Evolutionary conservation across 495 filamentous ascomycete genomes (phyloP), one percentile per base, ranked within the genome.

Genomic region (Aspergillus steynii): DNA sequence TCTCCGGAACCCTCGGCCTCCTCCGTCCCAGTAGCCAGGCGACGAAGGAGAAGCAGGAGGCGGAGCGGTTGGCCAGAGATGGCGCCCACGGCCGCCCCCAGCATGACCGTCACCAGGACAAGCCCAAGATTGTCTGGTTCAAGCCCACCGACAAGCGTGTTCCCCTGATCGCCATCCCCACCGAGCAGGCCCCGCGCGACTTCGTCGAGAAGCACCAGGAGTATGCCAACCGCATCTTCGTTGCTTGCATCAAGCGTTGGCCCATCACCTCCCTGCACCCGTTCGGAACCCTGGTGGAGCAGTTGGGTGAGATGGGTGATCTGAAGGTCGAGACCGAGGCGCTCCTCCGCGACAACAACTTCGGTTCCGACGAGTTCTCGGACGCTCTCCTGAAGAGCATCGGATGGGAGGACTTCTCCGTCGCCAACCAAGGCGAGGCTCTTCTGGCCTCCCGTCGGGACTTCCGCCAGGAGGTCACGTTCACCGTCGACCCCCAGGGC

Each of bases 91-190:
- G 86, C 56, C 92, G 94, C 56, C 85, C 86, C 48, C 88, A 96
- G 56, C 89, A 90, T 32, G 89, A 91, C 46, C 88, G 93, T 53
- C 87, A 92, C 59, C 93, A 92, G 72, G 96, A 99, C 56, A 98
- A 97, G 77, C 95, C 95, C 46, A 99, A 99, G 87, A 99, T 99
- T 77, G 95, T 99, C 34, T 99, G 95, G 95, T 99, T 99, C 82
- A 99, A 99, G 82, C 95, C 95, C 58, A 99, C 95, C 1, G 95
- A 99, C 75, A 99, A 99, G 83, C 90, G 95, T 67, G 95, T 99
- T 50, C 95, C 96, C 61, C 78, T 99, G 64, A 98, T 99, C 73
- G 95, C 95, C 46, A 99, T 99, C 62, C 95, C 95, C 9, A 99
- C 95, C 5, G 95, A 99, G 74, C 95, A 99, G 74, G 95, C 95